Conservation (phyloP, 164 flowering plant genomes). For the Santalum album region DNA sequence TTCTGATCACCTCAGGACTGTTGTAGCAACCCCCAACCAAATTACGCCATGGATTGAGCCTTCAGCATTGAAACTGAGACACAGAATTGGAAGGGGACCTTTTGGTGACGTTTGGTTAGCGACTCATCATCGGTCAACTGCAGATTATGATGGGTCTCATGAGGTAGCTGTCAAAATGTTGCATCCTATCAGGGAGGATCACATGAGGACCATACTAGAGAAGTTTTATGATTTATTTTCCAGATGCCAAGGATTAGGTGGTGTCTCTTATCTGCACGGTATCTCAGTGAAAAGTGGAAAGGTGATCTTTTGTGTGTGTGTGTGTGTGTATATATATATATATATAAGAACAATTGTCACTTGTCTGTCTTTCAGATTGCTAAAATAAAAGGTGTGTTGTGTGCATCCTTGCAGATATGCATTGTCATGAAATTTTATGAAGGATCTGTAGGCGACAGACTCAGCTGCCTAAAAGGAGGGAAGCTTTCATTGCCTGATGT, state of each 20-base stretch:
- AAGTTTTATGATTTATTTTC: constrained; percentile 45
- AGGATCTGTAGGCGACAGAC: constrained; percentile 75
- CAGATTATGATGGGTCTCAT: constrained; percentile 67
- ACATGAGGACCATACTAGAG: constrained; percentile 27
- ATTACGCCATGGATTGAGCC: constrained; percentile 65
- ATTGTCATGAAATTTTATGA: constrained; percentile 80
- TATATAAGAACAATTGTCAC: not conserved
- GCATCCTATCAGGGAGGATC: constrained; percentile 53
- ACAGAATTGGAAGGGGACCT: constrained; percentile 78
- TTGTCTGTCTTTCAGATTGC: not conserved
- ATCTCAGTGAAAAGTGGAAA: constrained; percentile 54
- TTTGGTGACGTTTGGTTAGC: constrained; percentile 94
- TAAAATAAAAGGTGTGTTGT: not conserved
- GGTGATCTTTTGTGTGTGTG: constrained; percentile 24
- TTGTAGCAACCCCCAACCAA: constrained; percentile 42
- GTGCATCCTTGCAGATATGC: constrained; percentile 44
- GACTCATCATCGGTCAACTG: constrained; percentile 63
- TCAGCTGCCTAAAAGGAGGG: constrained; percentile 65
- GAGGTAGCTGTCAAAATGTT: constrained; percentile 88
- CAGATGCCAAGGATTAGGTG: constrained; percentile 34
- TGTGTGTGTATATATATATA: not conserved
- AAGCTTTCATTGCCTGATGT: constrained; percentile 59
- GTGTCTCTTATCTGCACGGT: constrained; percentile 71
- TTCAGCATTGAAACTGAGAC: constrained; percentile 51
- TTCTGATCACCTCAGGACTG: constrained; percentile 49